phyloP scores from a whole-genome alignment of 1,284 basidiomycete genomes.

The Malassezia nana region DNA sequence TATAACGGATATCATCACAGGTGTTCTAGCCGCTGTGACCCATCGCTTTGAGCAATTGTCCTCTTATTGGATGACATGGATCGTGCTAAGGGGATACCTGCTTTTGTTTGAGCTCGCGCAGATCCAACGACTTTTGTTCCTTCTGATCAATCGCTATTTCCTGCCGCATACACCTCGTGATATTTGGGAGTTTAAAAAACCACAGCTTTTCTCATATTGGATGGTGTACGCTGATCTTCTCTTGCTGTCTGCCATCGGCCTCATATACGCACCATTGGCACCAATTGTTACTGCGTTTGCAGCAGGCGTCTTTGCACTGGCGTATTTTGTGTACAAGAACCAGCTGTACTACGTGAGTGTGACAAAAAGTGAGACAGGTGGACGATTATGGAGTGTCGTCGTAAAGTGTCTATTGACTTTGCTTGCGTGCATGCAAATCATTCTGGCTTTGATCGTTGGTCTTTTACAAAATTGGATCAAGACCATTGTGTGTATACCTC shows the following conservation, averaged over 20 bases:
- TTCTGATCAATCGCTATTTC: conserved; percentile 66
- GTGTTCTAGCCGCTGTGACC: conserved; percentile 26
- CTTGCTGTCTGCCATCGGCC: conserved; percentile 39
- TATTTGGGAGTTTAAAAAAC: conserved; percentile 89
- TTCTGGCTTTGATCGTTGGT: conserved; percentile 34
- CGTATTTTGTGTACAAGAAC: conserved; percentile 44
- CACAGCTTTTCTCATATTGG: conserved; percentile 80
- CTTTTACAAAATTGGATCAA: conserved; percentile 29
- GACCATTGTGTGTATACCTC: conserved; percentile 35
- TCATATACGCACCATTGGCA: conserved; percentile 40
- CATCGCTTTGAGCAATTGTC: conserved; percentile 38
- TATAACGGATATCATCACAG: neutral
- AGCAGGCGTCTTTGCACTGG: conserved; percentile 34
- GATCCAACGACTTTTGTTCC: conserved; percentile 74
- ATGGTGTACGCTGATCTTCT: conserved; percentile 59
- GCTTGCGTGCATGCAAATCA: conserved; percentile 45
- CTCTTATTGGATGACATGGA: conserved; percentile 47
- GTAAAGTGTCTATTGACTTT: conserved; percentile 42
- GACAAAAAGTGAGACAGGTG: conserved; percentile 47
- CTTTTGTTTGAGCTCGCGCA: conserved; percentile 91
- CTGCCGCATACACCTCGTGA: conserved; percentile 94
- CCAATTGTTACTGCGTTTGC: conserved; percentile 38
- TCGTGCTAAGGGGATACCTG: conserved; percentile 72
- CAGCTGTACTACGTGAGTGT: conserved; percentile 47
- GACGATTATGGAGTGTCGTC: conserved; percentile 42